Percentiles rank a stretch among this genome's conserved stretches.
Evolutionary conservation across 257 asterid species (phyloP).

Genomic region (Solanum bukasovii): DNA sequence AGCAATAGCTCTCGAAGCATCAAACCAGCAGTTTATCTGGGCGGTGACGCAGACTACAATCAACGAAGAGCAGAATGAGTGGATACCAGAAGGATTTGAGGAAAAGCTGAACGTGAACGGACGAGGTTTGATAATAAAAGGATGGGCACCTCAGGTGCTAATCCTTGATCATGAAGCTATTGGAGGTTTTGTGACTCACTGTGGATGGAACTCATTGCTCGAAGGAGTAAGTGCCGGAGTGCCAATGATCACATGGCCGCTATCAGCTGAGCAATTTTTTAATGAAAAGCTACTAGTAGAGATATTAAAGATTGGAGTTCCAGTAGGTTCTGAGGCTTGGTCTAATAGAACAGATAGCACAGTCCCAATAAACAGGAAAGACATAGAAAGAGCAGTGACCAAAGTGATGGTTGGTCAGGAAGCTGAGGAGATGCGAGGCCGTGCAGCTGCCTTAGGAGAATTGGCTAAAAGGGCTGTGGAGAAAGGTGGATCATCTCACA

Average conservation of each 20-base stretch:
- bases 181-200: conserved; percentile 37
- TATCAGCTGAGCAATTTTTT: conserved; percentile 18
- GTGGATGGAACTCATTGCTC: conserved; percentile 30
- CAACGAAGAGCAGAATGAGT: background rate
- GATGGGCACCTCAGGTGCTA: conserved; percentile 21
- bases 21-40: conserved; percentile 23
- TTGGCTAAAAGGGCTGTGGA: background rate
- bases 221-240: conserved; percentile 27
- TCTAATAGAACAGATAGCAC: background rate
- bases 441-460: background rate
- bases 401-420: background rate
- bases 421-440: background rate
- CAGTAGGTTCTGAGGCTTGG: conserved; percentile 27
- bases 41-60: background rate
- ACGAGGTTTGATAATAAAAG: conserved; percentile 12
- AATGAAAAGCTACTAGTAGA: background rate
- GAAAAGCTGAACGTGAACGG: conserved; percentile 1
- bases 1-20: conserved; percentile 22
- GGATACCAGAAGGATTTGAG: conserved; percentile 16
- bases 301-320: conserved; percentile 15
- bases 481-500: background rate
- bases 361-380: background rate
- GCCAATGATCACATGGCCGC: conserved; percentile 42
- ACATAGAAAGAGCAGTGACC: background rate
- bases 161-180: conserved; percentile 24